These are phyloP conservation scores for Salvia splendens DNA, from an alignment of 257 asterid genomes.

Conservation along the genomic window DNA sequence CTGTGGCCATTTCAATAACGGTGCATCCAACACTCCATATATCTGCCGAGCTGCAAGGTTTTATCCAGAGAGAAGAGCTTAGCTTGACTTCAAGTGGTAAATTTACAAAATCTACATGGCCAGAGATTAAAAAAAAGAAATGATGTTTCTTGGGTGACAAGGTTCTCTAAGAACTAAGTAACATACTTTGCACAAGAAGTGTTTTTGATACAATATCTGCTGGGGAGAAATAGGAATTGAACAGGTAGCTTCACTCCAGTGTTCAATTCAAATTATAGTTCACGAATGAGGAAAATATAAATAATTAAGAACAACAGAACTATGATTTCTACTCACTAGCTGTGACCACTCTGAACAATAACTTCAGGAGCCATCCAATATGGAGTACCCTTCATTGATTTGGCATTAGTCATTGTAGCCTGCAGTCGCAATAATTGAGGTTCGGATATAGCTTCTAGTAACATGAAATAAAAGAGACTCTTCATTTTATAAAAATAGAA, in stretches of 20 bases:
- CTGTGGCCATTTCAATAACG: slow-evolving; percentile 98
- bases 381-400: slow-evolving; percentile 99
- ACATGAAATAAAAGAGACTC: slow-evolving; percentile 18
- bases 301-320: neutral
- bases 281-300: no score
- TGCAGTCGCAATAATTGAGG: slow-evolving; percentile 40
- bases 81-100: slow-evolving; percentile 29
- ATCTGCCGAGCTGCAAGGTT: slow-evolving; percentile 83
- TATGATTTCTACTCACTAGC: slow-evolving; percentile 70
- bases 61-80: slow-evolving; percentile 23
- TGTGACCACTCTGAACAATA: slow-evolving; percentile 98
- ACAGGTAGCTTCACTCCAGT: no score
- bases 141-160: slow-evolving; percentile 12
- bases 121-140: neutral
- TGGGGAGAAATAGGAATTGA: neutral
- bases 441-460: slow-evolving; percentile 33
- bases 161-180: neutral
- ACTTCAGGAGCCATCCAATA: slow-evolving; percentile 99
- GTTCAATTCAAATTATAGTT: no score
- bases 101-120: neutral
- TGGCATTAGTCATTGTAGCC: slow-evolving; percentile 98
- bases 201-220: slow-evolving; percentile 11
- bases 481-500: neutral
- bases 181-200: slow-evolving; percentile 10
- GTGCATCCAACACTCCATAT: slow-evolving; percentile 99